Evolutionary conservation across 371 early-diverging fungal genomes (phyloP), one percentile per base, ranked within the genome.

Genomic region (Lichtheimia ramosa): DNA sequence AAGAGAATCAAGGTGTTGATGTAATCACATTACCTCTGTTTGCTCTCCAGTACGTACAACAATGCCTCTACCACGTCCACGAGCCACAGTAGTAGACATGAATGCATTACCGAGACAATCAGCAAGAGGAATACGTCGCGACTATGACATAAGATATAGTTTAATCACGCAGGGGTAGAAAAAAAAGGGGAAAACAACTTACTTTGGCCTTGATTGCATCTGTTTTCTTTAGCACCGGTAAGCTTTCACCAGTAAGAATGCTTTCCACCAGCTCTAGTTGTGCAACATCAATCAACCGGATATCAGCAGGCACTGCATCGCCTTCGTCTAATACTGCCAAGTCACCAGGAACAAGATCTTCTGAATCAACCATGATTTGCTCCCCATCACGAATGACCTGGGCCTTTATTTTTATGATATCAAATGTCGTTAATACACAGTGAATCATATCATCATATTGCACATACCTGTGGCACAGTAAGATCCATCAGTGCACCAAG

Each of bases 301-400:
- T 79, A 70, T 97, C 97, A 27, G 96, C 97, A 16, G 93, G 93
- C 56, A 96, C 86, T 7, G 89, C 91, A 54, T 95, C 95, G 14
- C 96, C 95, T 66, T 91, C 91, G 59, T 94, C 94, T 15, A 96
- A 77, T 25, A 90, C 79, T 21, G 96, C 83, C 25, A 96, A 64
- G 66, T 97, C 98, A 48, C 96, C 96, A 6, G 94, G 95, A 1
- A 95, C 96, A 4, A 95, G 74, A 1, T 87, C 89, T 52, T 70
- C 74, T 8, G 94, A 87, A 27, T 89, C 84, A n/a, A 95, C 72
- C 18, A 79, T 73, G 21, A 80, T 68, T 61, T 86, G 83, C 25
- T 82, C 80, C 2, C 94, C 93, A 67, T 91, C 91, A 48, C 97
- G 92, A 58, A 96, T 73, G 5, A 94, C 95, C 43, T 75, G 79